A percentile compares a stretch with the other conserved stretches of the same genome.
Evolutionary conservation across 179 eudicot species (phyloP).

Genomic region (Pouteria campechiana): DNA sequence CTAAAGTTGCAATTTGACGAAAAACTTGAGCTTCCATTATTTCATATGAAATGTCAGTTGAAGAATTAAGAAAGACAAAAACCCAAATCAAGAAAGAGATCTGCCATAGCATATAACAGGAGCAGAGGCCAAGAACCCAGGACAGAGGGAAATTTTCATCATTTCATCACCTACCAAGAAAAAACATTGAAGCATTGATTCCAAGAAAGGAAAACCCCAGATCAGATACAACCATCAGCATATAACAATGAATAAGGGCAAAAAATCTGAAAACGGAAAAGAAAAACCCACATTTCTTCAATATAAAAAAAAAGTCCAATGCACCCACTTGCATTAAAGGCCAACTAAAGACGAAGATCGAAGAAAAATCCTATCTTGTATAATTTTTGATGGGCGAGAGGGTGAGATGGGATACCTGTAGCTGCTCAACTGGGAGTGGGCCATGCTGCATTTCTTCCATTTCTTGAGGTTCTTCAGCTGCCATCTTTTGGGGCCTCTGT

Average conservation of each 20-base stretch:
- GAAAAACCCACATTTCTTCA: not conserved
- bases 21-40: too few relatives aligned
- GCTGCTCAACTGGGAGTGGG: slow-evolving; percentile 80
- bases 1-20: too few relatives aligned
- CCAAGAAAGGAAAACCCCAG: not conserved
- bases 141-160: not conserved
- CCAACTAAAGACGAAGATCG: not conserved
- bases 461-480: slow-evolving; percentile 36
- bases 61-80: too few relatives aligned
- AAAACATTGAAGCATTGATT: slow-evolving; percentile 1
- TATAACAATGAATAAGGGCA: not conserved
- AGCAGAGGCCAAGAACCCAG: too few relatives aligned
- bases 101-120: too few relatives aligned
- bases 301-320: not conserved
- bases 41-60: too few relatives aligned
- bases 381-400: not conserved
- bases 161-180: too few relatives aligned
- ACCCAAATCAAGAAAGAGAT: too few relatives aligned
- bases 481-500: slow-evolving; percentile 24
- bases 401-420: slow-evolving; percentile 39
- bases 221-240: not conserved
- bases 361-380: not conserved
- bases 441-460: slow-evolving; percentile 65
- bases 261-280: not conserved
- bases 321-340: not conserved